Evolutionary conservation across 2,329 filamentous ascomycete genomes (phyloP), one percentile per base, ranked within the genome.

Genomic region (Fusarium sp.): DNA sequence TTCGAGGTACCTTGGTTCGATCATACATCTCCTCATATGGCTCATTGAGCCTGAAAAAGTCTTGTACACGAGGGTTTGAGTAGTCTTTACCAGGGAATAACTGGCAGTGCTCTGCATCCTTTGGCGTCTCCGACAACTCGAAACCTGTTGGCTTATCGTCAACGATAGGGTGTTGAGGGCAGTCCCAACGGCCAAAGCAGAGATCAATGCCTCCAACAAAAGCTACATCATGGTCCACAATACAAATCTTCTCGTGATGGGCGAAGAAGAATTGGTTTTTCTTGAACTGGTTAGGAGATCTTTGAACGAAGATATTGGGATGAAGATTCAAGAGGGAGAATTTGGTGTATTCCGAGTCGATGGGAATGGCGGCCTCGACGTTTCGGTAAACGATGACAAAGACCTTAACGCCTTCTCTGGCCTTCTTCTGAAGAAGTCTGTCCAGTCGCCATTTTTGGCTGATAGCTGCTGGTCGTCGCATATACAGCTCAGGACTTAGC

Each of bases 251-350:
- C 79, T 99, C 96, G 80, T 99, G 96, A 77, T 99, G 96, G 2
- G 96, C 96, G 85, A 97, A 99, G 84, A 99, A 99, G 83, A 99
- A 99, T 46, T 97, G 97, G 75, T 98, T 98, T 81, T 99, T 97
- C 76, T 97, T 93, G 81, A 98, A 94, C 80, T 99, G 96, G 74
- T 99, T 98, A 1, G 96, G 96, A 5, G 96, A 98, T 75, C 96
- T 87, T 77, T 98, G 94, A 16, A 99, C 94, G 74, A 97, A 97
- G 67, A 99, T 90, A 78, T 99, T 99, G 21, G 94, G 94, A 74
- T 98, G 95, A 10, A 99, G 86, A 77, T 98, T 97, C 49, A 99
- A 88, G 62, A 99, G 86, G 2, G 94, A 97, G 80, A 94, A 97
- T 76, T 99, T 99, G 58, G 96, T 98, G 79, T 98, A 97, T 79